phyloP scores from a whole-genome alignment of 2,329 filamentous ascomycete species.

The Paracamarosporium sp. region DNA sequence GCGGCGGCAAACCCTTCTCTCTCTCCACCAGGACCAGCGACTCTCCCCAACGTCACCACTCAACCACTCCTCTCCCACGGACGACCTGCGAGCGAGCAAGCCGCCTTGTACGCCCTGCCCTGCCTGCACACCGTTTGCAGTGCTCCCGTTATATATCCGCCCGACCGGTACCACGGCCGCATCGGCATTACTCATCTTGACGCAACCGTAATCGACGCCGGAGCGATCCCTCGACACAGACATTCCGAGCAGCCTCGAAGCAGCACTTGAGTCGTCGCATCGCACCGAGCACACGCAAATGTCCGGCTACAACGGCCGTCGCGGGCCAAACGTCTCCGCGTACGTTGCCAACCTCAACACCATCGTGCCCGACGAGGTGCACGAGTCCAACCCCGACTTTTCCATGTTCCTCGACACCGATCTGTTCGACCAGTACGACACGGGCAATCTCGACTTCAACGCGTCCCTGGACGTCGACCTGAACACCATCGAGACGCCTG shows the following conservation, averaged over 20 bases:
- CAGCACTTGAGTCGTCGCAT: constrained; percentile 1
- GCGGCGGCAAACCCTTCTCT: constrained; percentile 21
- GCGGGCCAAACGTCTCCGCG: constrained; percentile 85
- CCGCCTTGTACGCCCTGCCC: neutral
- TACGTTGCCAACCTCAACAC: constrained; percentile 88
- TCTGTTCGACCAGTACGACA: constrained; percentile 71
- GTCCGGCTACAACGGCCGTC: constrained; percentile 77
- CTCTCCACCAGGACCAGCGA: constrained; percentile 15
- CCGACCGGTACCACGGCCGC: neutral
- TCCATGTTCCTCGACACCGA: constrained; percentile 64
- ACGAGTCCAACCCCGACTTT: constrained; percentile 52
- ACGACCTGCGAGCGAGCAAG: neutral
- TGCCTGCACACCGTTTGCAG: neutral
- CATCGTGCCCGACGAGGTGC: constrained; percentile 51
- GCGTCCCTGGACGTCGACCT: constrained; percentile 36
- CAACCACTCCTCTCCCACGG: neutral
- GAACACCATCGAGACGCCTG: constrained; percentile 30
- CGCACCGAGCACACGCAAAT: constrained; percentile 51
- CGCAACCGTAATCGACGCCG: constrained; percentile 16
- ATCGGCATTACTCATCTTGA: constrained; percentile 28
- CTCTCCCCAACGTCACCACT: constrained; percentile 14
- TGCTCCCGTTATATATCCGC: neutral
- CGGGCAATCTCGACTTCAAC: constrained; percentile 31
- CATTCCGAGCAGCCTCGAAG: constrained; percentile 20
- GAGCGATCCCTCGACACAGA: constrained; percentile 4